Evolutionary conservation across 495 filamentous ascomycete genomes (phyloP), one percentile per base, ranked within the genome.

Genomic region (Podospora tetraspora): DNA sequence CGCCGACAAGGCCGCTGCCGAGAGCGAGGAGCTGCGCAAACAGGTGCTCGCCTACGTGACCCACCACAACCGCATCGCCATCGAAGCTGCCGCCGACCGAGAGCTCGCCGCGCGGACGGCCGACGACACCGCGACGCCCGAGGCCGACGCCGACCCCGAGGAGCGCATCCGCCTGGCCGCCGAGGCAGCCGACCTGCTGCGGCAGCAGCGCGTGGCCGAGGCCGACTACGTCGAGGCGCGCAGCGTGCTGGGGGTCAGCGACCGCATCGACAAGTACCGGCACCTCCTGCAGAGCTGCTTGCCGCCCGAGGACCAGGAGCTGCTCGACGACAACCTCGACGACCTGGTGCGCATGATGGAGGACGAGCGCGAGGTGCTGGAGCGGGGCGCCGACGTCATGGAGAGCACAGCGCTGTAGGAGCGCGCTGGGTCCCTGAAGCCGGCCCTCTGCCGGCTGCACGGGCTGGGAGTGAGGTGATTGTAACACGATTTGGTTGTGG

Each of bases 261-360:
- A 83, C 32, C 79, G 78, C 61, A 84, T 84, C 57, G 81, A 83
- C 59, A 80, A 80, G 70, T 84, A 84, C 73, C 72, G 79, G 37
- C 81, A 77, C 58, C 73, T 84, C 11, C 74, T 83, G 16, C 79
- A 76, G 64, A 74, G 74, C 43, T 84, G 82, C 67, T 72, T 84
- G 21, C 80, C 80, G 58, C 78, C 74, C 32, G 78, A 82, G 68
- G 80, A 82, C 62, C 79, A 81, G 4, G 79, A 83, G 65, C 79
- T 76, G 62, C 73, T 84, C 43, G 82, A 83, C 59, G 68, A 77
- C 23, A 83, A 82, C 52, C 69, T 84, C 24, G 81, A 83, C 30
- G 81, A 80, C 58, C 73, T 84, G 63, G 83, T 84, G 72, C 75
- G 77, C 65, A 81, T 84, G 79, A 84, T 84, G 82, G 80, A 84